Evolutionary conservation across 2,329 filamentous ascomycete species (phyloP).

Genomic region (Verticillium zaregamsianum): DNA sequence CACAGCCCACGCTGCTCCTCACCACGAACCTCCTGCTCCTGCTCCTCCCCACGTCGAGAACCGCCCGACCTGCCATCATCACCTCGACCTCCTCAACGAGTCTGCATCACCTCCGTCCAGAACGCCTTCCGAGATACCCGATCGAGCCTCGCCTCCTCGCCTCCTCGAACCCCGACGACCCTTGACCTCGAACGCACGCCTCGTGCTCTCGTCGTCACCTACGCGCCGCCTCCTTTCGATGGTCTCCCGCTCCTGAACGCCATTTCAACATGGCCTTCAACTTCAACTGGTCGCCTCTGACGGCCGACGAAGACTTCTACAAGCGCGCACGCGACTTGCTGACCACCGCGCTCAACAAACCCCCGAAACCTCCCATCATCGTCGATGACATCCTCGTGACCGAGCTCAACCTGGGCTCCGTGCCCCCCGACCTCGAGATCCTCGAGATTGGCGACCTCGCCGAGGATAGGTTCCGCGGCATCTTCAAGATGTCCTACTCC

Average conservation of each 20-base stretch:
- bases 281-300: conserved; percentile 99
- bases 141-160: neutral
- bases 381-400: conserved; percentile 99
- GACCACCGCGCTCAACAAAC: conserved; percentile 94
- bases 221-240: conserved; percentile 8
- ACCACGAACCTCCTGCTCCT: neutral
- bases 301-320: conserved; percentile 89
- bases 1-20: conserved; percentile 4
- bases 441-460: conserved; percentile 96
- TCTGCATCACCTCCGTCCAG: neutral
- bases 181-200: neutral
- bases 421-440: conserved; percentile 93
- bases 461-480: conserved; percentile 93
- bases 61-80: conserved; percentile 6
- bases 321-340: conserved; percentile 88
- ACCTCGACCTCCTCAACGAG: conserved; percentile 8
- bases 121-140: neutral
- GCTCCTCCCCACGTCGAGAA: conserved; percentile 1
- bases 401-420: conserved; percentile 92
- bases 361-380: conserved; percentile 95
- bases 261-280: conserved; percentile 91
- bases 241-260: conserved; percentile 24
- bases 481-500: conserved; percentile 98
- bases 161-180: neutral
- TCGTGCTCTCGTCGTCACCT: neutral